phyloP scores from a whole-genome alignment of 768 basidiomycete genomes.

The Chalciporus sphaerocephalus region DNA sequence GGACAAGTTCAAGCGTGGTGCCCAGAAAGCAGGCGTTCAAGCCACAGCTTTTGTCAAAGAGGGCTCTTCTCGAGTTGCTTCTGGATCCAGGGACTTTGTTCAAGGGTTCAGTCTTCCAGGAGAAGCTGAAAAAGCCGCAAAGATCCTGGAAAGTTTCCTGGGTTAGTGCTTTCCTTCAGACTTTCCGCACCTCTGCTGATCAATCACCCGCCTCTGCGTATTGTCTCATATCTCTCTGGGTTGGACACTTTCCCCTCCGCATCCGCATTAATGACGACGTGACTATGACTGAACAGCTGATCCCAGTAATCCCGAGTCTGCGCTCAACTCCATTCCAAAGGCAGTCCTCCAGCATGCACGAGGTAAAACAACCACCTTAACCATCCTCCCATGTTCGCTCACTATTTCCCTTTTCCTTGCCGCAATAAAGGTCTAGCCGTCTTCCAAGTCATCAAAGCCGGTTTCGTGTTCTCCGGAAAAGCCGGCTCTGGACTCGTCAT shows the following conservation, averaged over 20 bases:
- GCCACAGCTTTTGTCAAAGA: slow-evolving; percentile 72
- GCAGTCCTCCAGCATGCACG: slow-evolving; percentile 84
- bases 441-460: slow-evolving; percentile 91
- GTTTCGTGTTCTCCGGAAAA: slow-evolving; percentile 93
- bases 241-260: not conserved
- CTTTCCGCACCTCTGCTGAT: not conserved
- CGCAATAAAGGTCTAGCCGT: slow-evolving; percentile 72
- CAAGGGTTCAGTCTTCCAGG: slow-evolving; percentile 87
- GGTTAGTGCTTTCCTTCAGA: slow-evolving; percentile 42
- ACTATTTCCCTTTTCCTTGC: not conserved
- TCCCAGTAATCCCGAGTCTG: slow-evolving; percentile 81
- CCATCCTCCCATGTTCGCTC: not conserved
- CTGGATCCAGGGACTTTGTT: slow-evolving; percentile 71
- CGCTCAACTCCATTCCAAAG: slow-evolving; percentile 92
- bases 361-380: slow-evolving; percentile 44
- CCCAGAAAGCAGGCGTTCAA: slow-evolving; percentile 77
- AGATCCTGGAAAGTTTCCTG: slow-evolving; percentile 86
- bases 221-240: not conserved
- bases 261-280: not conserved
- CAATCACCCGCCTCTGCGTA: slow-evolving; percentile 1
- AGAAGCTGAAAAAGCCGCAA: slow-evolving; percentile 91
- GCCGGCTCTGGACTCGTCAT: slow-evolving; percentile 92
- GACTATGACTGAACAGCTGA: slow-evolving; percentile 52
- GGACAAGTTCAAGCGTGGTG: slow-evolving; percentile 76
- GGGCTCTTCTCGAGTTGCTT: slow-evolving; percentile 63